phyloP scores from a whole-genome alignment of 179 eudicot species.

The Silene coronaria region DNA sequence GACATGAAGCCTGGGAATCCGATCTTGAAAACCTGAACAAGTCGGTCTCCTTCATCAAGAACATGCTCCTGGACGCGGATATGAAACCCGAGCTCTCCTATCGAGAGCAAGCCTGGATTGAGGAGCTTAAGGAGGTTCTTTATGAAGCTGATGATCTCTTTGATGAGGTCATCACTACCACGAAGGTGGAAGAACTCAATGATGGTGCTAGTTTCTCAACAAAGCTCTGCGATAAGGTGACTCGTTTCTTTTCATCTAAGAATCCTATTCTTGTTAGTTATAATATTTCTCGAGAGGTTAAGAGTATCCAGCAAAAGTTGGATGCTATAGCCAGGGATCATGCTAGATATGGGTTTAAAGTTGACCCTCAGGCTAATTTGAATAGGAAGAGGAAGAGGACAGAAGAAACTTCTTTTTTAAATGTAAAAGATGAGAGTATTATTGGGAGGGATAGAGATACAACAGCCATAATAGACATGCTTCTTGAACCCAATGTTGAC shows the following conservation, averaged over 20 bases:
- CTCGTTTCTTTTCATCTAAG: slow-evolving; percentile 3
- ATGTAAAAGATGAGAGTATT: not conserved
- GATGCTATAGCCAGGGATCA: slow-evolving; percentile 1
- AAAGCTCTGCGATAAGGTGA: slow-evolving; percentile 8
- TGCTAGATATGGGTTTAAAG: slow-evolving; percentile 5
- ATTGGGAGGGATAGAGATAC: slow-evolving; percentile 11
- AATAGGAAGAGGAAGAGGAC: not conserved
- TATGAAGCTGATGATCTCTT: slow-evolving; percentile 12
- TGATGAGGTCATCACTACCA: slow-evolving; percentile 5
- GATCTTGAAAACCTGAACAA: not conserved
- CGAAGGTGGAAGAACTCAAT: not conserved
- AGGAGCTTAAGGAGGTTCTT: not conserved
- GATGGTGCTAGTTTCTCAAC: not conserved
- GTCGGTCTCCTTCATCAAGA: not conserved
- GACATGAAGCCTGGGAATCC: not conserved
- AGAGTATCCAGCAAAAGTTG: slow-evolving; percentile 6
- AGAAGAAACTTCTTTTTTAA: slow-evolving; percentile 24
- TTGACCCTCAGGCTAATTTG: not conserved
- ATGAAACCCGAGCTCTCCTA: not conserved
- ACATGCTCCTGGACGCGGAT: slow-evolving; percentile 10
- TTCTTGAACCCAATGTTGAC: not conserved
- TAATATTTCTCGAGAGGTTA: slow-evolving; percentile 6
- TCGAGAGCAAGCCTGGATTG: not conserved
- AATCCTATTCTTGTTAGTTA: not conserved
- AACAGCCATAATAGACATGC: not conserved